Conservation (phyloP, 768 basidiomycete genomes). For the Candolleomyces efflorescens region DNA sequence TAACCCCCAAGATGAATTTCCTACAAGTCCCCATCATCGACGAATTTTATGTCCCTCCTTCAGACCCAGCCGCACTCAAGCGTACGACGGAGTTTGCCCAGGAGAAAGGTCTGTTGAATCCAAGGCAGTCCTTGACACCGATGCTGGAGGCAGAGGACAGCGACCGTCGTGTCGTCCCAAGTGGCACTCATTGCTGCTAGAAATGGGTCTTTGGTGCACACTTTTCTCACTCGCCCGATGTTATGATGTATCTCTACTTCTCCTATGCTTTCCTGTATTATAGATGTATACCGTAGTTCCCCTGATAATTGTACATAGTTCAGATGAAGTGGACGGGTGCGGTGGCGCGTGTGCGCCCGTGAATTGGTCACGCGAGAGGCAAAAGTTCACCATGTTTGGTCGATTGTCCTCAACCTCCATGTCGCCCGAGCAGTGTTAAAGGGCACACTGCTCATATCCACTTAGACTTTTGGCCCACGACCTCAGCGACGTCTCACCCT, state of each 20-base stretch:
- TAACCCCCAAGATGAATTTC: conserved; percentile 94
- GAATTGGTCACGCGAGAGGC: no score
- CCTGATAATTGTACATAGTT: no score
- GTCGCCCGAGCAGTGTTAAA: neutral
- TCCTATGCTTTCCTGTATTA: neutral
- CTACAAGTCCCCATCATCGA: conserved; percentile 93
- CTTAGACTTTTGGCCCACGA: neutral
- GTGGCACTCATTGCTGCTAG: conserved; percentile 9
- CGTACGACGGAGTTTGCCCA: conserved; percentile 82
- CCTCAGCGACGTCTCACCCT: neutral
- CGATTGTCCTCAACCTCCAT: neutral
- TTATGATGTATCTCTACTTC: neutral
- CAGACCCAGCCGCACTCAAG: conserved; percentile 65
- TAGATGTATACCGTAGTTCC: neutral
- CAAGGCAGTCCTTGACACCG: conserved; percentile 19
- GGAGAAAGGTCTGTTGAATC: conserved; percentile 78
- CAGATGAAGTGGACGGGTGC: no score
- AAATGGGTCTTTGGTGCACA: neutral
- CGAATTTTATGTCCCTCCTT: conserved; percentile 86
- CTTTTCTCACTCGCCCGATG: neutral
- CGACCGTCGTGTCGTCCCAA: neutral
- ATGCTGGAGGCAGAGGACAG: conserved; percentile 7
- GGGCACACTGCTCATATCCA: conserved; percentile 4
- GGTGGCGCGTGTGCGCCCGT: no score
- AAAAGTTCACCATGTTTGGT: neutral